These are phyloP conservation scores for Phytophthora fragariae DNA, from an alignment of 352 stramenopile species.

Conservation along the genomic window DNA sequence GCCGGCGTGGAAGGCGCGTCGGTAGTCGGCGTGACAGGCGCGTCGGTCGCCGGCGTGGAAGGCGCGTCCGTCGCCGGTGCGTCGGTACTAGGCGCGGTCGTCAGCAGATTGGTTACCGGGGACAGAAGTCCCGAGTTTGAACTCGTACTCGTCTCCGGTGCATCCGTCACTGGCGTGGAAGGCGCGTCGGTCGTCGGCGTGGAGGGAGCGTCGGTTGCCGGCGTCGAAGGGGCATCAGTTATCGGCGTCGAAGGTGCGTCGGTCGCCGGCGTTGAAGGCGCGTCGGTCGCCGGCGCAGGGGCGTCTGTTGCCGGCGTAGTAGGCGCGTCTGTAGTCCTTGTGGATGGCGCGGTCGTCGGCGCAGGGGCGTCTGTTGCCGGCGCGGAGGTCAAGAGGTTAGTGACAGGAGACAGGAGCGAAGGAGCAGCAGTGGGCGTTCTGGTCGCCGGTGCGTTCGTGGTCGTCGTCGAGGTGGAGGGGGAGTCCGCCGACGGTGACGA, in stretches of 20 bases:
- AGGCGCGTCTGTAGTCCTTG: slow-evolving; percentile 2
- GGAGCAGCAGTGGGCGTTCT: background rate
- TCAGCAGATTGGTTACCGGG: slow-evolving; percentile 22
- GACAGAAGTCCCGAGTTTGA: slow-evolving; percentile 8
- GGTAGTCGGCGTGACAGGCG: too few species aligned
- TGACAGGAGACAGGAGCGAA: slow-evolving; percentile 1
- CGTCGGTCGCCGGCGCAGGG: slow-evolving; percentile 2
- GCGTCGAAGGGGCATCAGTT: background rate
- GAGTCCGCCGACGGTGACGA: background rate
- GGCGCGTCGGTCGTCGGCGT: slow-evolving; percentile 7
- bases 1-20: too few species aligned
- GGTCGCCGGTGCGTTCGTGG: background rate
- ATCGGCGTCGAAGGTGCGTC: background rate
- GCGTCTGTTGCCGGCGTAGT: slow-evolving; percentile 1
- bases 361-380: slow-evolving; percentile 12
- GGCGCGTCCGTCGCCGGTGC: background rate
- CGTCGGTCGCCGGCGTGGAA: background rate
- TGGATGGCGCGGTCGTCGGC: background rate
- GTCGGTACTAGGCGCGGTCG: slow-evolving; percentile 4
- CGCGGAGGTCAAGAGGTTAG: slow-evolving; percentile 12
- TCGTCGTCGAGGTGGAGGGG: background rate
- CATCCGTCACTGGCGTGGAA: background rate
- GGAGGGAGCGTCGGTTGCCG: slow-evolving; percentile 8
- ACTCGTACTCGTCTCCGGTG: background rate
- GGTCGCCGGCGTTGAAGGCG: background rate